Base-by-base conservation (phyloP, 2,329 filamentous ascomycete species). In the Fusarium sp. region DNA sequence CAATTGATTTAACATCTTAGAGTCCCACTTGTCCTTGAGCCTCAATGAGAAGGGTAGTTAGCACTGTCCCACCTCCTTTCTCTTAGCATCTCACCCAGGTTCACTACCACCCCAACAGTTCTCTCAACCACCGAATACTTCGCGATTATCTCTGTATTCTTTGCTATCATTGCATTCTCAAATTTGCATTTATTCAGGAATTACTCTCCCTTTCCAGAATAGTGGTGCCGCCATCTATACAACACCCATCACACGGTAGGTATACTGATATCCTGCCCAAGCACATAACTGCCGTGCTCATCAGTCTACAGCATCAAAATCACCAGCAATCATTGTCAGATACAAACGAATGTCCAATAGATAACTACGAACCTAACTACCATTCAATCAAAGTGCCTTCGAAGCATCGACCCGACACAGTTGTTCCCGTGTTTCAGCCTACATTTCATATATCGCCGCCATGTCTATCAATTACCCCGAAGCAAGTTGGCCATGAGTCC, bases 401-500 rank as follows among this genome's bases (percentile, higher is more conserved):
- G 11, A 15, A 4, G 15, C 24, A 24, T 11, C 23, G 31, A 28
- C 24, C 33, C n/a, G n/a, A 33, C 16, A 31, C 21, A 9, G 15
- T 28, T 2, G 12, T 18, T 44, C 24, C 33, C n/a, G 15, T 21
- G 26, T 8, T n/a, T 20, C 20, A 8, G 3, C 33, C 55, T n/a
- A 24, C 33, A 18, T 23, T 38, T 26, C 16, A 21, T 6, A 13
- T 8, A 15, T 29, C 28, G 6, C 15, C 18, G 10, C 33, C 24
- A 8, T 24, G 21, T 15, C 38, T 31, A 63, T 23, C 41, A 20
- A 12, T 24, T n/a, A 4, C 66, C 58, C 29, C 44, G 43, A 15
- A 68, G 31, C 16, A 65, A 23, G 16, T 28, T 65, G 2, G 58
- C 64, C 53, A 68, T 59, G 6, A 68, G 20, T 12, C 42, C 53